Evolutionary conservation across 768 basidiomycete genomes (phyloP).

Genomic region (Favolaschia claudopus): DNA sequence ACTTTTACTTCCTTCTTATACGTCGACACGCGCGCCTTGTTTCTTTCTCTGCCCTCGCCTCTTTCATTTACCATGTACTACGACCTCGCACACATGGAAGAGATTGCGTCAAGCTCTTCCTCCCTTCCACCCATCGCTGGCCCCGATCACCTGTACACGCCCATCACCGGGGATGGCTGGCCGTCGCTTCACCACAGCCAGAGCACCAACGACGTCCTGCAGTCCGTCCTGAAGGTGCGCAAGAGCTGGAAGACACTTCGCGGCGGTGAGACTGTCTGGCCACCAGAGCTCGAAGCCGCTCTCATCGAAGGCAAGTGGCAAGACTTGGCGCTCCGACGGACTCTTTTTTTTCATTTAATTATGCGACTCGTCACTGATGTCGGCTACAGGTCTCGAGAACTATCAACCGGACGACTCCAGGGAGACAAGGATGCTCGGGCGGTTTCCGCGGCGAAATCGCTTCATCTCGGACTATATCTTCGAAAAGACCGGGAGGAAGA

Average conservation of each 20-base stretch:
- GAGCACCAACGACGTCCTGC: conserved; percentile 64
- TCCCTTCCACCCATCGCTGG: conserved; percentile 23
- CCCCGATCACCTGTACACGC: conserved; percentile 20
- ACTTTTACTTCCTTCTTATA: neutral
- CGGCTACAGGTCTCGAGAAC: conserved; percentile 63
- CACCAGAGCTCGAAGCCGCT: conserved; percentile 78
- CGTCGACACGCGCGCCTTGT: conserved; percentile 1
- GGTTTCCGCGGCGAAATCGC: conserved; percentile 81
- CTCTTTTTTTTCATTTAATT: neutral
- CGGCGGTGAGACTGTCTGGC: conserved; percentile 82
- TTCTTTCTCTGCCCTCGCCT: neutral
- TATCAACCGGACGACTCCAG: conserved; percentile 78
- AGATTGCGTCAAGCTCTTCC: conserved; percentile 19
- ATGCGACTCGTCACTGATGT: conserved; percentile 25
- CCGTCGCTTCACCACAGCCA: conserved; percentile 39
- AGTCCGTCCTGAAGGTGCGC: conserved; percentile 70
- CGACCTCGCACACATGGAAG: conserved; percentile 19
- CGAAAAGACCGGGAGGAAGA: conserved; percentile 69
- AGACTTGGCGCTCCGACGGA: too few relatives aligned
- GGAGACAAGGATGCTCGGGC: conserved; percentile 75
- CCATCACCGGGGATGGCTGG: conserved; percentile 10
- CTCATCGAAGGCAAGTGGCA: conserved; percentile 73
- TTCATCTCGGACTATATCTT: conserved; percentile 84
- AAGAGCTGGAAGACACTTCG: conserved; percentile 81
- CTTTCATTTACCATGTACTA: conserved; percentile 21